Base-by-base conservation (phyloP, 73 alveolate species). In the Blepharisma japonicum region DNA sequence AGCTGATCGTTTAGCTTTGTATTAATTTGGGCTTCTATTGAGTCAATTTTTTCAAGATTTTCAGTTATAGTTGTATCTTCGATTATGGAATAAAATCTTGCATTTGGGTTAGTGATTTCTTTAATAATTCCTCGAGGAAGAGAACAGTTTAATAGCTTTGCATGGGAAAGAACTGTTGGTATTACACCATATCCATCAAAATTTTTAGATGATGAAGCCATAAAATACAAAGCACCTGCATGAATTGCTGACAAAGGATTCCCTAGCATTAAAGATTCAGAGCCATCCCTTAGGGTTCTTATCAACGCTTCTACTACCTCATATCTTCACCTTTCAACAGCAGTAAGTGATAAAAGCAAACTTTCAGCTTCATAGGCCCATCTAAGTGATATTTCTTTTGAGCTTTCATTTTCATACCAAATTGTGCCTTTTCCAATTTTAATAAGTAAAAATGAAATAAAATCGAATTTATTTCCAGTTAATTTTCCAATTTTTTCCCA, bases 41-140 rank as follows among this genome's bases (percentile, higher is more conserved):
- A 8, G 14, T n/a, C 14, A 48, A 61, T 25, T 61, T 61, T 61
- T 18, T n/a, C 23, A 14, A 25, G 11, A 14, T n/a, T n/a, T 39
- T 61, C 74, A 25, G 74, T 61, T 14, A 61, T 61, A 1, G 74
- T 18, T 14, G 74, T 18, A 25, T 61, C 74, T 61, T 61, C 74
- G 5, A 61, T 61, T 8, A 61, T 48, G 0, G 74, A 61, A 25
- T 61, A 61, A 25, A 61, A 14, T 18, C 14, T 25, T 20, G 74
- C 74, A 9, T 14, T 18, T 2, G 74, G 14, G 11, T 2, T 9
- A 11, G 11, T 39, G 47, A 61, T 18, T 25, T 61, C 23, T 25
- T 61, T 61, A 14, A 61, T 25, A 14, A 61, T 39, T 20, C 47
- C 74, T 61, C 18, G 0, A 61, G 74, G 47, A 0, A 61, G 74